phyloP scores from a whole-genome alignment of 331 rosid genomes.

The Cydonia oblonga region DNA sequence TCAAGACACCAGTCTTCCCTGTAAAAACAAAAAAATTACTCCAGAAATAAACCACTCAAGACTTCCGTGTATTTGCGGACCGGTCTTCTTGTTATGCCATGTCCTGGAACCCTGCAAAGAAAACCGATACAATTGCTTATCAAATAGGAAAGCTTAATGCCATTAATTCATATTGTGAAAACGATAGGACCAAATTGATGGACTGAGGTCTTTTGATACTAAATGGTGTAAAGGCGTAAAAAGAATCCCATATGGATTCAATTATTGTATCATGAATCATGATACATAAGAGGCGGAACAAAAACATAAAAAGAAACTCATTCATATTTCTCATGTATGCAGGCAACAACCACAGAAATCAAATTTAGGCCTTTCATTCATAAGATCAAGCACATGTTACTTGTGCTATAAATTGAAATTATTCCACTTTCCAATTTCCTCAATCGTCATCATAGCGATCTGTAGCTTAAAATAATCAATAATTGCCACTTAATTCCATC shows the following conservation, averaged over 20 bases:
- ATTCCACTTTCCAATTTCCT: not conserved
- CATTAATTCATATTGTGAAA: too few relatives aligned
- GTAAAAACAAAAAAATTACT: not conserved
- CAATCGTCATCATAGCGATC: not conserved
- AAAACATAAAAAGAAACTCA: not conserved
- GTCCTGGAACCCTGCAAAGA: slow-evolving; percentile 13
- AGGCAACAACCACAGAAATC: not conserved
- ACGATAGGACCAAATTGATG: too few relatives aligned
- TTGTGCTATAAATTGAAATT: too few relatives aligned
- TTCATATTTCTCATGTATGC: not conserved
- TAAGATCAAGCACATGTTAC: too few relatives aligned
- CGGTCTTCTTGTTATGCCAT: not conserved
- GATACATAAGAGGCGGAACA: not conserved
- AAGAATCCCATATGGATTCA: too few relatives aligned
- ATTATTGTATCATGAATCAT: not conserved
- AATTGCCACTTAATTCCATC: not conserved
- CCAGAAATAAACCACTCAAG: not conserved
- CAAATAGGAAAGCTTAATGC: too few relatives aligned
- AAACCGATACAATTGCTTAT: too few relatives aligned
- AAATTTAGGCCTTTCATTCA: not conserved
- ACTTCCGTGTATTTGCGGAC: not conserved
- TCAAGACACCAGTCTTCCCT: slow-evolving; percentile 6
- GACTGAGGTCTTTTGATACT: too few relatives aligned
- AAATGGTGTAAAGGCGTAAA: too few relatives aligned
- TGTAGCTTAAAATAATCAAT: not conserved